Conservation (phyloP, 352 stramenopile genomes). For the Pythium volutum region DNA sequence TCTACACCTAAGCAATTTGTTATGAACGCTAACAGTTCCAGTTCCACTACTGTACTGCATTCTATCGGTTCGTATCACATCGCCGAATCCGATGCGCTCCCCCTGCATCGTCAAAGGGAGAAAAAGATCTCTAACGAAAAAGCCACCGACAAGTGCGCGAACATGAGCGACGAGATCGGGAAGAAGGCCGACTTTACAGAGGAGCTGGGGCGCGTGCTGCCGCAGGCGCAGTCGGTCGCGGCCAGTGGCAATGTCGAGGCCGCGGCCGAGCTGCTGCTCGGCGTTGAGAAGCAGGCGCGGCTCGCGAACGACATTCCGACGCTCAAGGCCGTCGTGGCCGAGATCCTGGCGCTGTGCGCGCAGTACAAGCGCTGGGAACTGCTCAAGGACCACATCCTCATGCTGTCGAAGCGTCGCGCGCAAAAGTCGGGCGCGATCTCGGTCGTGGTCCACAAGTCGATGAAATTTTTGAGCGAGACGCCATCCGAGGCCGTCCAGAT, state of each 20-base stretch:
- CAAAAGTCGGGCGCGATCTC: slow-evolving; percentile 87
- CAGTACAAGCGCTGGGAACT: slow-evolving; percentile 88
- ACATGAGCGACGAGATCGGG: slow-evolving; percentile 73
- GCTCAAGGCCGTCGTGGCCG: slow-evolving; percentile 75
- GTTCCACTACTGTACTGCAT: too few relatives aligned
- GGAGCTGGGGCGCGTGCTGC: slow-evolving; percentile 64
- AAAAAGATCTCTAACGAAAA: slow-evolving; percentile 21
- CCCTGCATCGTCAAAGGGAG: background rate
- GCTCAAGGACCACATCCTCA: slow-evolving; percentile 80
- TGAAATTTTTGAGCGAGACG: slow-evolving; percentile 75
- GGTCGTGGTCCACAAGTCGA: slow-evolving; percentile 82
- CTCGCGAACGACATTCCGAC: slow-evolving; percentile 84
- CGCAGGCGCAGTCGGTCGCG: slow-evolving; percentile 60
- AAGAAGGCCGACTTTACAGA: slow-evolving; percentile 77
- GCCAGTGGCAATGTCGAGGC: slow-evolving; percentile 77
- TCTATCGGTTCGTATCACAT: background rate
- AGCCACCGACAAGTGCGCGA: background rate
- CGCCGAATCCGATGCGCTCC: slow-evolving; percentile 4
- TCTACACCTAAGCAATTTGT: too few relatives aligned
- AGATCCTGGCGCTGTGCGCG: slow-evolving; percentile 76
- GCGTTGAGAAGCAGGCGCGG: slow-evolving; percentile 79
- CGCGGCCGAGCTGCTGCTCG: slow-evolving; percentile 79
- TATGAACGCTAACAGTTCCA: too few relatives aligned
- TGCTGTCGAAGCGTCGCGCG: slow-evolving; percentile 86
- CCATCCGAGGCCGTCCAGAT: slow-evolving; percentile 86